Evolutionary conservation across 1,139 yeast genomes (phyloP), one percentile per base, ranked within the genome.

Genomic region (Candida anutae): DNA sequence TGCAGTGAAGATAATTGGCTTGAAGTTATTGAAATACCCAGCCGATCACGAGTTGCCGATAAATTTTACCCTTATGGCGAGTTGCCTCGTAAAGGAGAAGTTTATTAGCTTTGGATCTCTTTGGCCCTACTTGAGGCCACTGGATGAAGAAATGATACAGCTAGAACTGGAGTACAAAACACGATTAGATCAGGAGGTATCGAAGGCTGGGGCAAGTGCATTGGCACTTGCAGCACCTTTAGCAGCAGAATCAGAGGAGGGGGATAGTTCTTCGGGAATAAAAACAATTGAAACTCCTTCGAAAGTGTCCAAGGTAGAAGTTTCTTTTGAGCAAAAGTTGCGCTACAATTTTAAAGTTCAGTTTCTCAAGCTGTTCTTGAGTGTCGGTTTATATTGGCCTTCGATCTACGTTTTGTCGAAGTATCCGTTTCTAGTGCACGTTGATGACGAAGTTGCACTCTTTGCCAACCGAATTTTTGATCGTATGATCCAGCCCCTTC

Each of bases 141-240:
- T 43, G 21, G 62, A 58, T 24, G 55, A 54, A 1, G 67, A 53
- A 12, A 55, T 76, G 55, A 45, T 43, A 1, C 41, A 44, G 8
- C 55, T 76, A 22, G 70, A 74, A 27, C 53, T 52, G 2, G 51
- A 53, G 4, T 71, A 74, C 49, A 64, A 71, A 21, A 60, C 61
- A 16, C 62, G 68, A 14, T 48, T 81, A 40, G 77, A 77, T n/a
- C 74, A 74, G 11, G 69, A 76, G 32, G 77, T 81, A 0, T 63
- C 68, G 40, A 62, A 66, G 36, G 81, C 93, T 0, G 71, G 74
- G 15, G 81, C 85, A 0, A 82, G 81, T 36, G 94, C 95, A 0
- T 57, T 88, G 29, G 93, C 96, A 0, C 52, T 85, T 40, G 95
- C 96, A 3, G 93, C 94, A 5, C 94, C 95, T 1, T 58, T 88